Conservation (phyloP, 768 basidiomycete species). For the Trametes maxima region DNA sequence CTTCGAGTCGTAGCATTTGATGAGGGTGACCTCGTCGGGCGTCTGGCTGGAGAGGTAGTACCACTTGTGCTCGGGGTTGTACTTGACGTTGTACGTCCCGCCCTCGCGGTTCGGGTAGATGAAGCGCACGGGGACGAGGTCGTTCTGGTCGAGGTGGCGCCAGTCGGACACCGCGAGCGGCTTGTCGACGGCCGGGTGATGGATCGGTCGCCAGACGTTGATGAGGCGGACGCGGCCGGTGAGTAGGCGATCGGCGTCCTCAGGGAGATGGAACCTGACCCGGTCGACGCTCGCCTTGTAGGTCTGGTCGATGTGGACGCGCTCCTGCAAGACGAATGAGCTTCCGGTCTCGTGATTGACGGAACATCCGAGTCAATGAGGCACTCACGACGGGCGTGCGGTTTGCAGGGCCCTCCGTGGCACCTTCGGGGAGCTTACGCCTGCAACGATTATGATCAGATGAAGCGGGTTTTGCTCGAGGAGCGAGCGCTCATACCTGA, state of each 20-base stretch:
- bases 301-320: conserved; percentile 49
- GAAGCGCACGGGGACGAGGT: conserved; percentile 39
- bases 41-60: conserved; percentile 40
- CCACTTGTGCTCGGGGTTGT: conserved; percentile 40
- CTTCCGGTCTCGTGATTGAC: background rate
- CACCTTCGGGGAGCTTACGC: conserved; percentile 23
- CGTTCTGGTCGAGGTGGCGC: conserved; percentile 38
- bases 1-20: conserved; percentile 45
- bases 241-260: conserved; percentile 44
- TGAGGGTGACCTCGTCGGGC: conserved; percentile 41
- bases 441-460: background rate
- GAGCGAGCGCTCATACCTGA: conserved; percentile 30
- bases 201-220: conserved; percentile 49
- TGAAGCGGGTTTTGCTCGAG: background rate
- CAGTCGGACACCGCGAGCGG: conserved; percentile 46
- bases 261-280: conserved; percentile 40
- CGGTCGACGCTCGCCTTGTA: conserved; percentile 37
- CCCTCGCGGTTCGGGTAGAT: conserved; percentile 39
- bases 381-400: background rate
- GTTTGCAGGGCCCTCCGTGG: background rate
- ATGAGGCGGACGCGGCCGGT: conserved; percentile 44
- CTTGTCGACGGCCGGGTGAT: conserved; percentile 38
- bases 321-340: conserved; percentile 29
- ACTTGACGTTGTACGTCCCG: conserved; percentile 36
- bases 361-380: background rate